These are phyloP conservation scores for Clitoria ternatea DNA, from an alignment of 306 rosid species.

Conservation along the genomic window DNA sequence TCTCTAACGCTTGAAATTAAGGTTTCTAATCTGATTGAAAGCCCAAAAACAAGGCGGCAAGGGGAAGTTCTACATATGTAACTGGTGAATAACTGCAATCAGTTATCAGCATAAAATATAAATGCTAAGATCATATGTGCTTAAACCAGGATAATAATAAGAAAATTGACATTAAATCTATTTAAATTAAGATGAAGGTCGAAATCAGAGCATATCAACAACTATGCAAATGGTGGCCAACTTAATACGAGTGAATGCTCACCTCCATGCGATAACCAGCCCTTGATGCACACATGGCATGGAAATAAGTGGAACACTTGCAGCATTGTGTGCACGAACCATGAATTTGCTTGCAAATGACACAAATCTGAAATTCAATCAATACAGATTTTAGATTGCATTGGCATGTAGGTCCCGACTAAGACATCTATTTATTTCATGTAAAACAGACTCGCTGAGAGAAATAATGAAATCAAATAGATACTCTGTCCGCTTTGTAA, in stretches of 20 bases:
- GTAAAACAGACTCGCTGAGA: background rate
- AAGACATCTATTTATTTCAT: constrained; percentile 12
- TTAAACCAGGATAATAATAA: background rate
- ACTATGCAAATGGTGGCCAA: background rate
- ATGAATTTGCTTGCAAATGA: constrained; percentile 84
- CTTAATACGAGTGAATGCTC: constrained; percentile 13
- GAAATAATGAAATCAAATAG: background rate
- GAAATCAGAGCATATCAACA: background rate
- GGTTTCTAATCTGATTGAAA: background rate
- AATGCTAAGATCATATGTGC: background rate
- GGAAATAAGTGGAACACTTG: constrained; percentile 91
- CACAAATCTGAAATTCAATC: constrained; percentile 72
- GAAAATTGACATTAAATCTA: background rate
- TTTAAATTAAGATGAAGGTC: background rate
- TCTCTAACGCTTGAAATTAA: background rate
- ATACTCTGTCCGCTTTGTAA: background rate
- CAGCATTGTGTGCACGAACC: constrained; percentile 93
- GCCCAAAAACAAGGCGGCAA: background rate
- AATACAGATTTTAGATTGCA: constrained; percentile 20
- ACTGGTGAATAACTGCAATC: background rate
- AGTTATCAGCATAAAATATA: background rate
- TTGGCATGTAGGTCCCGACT: background rate
- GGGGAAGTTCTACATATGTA: background rate
- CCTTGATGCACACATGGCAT: constrained; percentile 96
- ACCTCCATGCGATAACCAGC: constrained; percentile 98